Evolutionary conservation across 2,329 filamentous ascomycete species (phyloP).

Genomic region (Blastomyces gilchristii): DNA sequence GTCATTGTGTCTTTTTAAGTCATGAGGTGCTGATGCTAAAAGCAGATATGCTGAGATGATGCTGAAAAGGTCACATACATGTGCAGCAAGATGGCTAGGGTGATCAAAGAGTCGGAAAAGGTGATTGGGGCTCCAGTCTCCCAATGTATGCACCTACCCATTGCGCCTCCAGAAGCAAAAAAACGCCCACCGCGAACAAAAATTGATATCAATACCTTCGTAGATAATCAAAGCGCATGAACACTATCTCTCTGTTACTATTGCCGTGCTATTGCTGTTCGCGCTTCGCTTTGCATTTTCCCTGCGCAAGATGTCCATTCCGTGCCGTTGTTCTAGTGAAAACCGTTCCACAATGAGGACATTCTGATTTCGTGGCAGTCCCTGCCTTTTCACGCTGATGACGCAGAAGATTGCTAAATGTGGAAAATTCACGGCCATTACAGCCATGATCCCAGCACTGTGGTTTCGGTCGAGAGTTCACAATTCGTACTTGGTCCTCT

Average conservation of each 20-base stretch:
- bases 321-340: slow-evolving; percentile 83
- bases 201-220: background rate
- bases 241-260: background rate
- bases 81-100: background rate
- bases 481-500: slow-evolving; percentile 52
- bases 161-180: background rate
- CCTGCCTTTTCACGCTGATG: slow-evolving; percentile 94
- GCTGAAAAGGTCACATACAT: background rate
- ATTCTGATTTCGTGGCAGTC: slow-evolving; percentile 76
- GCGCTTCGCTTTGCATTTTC: slow-evolving; percentile 67
- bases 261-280: slow-evolving; percentile 1
- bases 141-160: background rate
- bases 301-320: slow-evolving; percentile 76
- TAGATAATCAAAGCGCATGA: background rate
- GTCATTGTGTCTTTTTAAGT: background rate
- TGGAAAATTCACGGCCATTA: slow-evolving; percentile 90
- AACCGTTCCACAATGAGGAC: slow-evolving; percentile 82
- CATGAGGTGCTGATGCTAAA: background rate
- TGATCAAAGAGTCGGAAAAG: background rate
- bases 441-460: slow-evolving; percentile 97
- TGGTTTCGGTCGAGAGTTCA: slow-evolving; percentile 75
- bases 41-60: background rate
- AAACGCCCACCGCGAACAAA: background rate
- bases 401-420: slow-evolving; percentile 85
- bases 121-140: background rate